Evolutionary conservation across 371 early-diverging fungal genomes (phyloP).

Genomic region (Mortierella sp.): DNA sequence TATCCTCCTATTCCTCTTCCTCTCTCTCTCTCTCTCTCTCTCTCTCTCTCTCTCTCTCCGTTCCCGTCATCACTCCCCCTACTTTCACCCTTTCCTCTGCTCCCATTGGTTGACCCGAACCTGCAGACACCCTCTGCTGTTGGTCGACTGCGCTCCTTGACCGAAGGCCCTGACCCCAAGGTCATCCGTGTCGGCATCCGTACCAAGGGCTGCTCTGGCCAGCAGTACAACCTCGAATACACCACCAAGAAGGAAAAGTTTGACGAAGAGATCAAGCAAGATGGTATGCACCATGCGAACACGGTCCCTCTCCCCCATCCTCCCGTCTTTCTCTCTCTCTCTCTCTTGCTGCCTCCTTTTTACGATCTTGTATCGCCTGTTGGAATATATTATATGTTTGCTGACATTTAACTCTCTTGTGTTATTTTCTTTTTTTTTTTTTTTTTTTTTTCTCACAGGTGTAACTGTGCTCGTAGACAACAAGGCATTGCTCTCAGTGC

Average conservation of each 20-base stretch:
- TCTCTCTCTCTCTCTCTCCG: not conserved
- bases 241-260: slow-evolving; percentile 81
- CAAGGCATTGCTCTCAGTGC: slow-evolving; percentile 91
- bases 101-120: too few species aligned
- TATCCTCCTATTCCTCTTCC: too few species aligned
- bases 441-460: slow-evolving; percentile 61
- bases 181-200: slow-evolving; percentile 84
- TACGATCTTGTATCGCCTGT: too few species aligned
- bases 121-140: slow-evolving; percentile 83
- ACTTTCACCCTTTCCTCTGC: not conserved
- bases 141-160: slow-evolving; percentile 67
- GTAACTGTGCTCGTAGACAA: slow-evolving; percentile 94
- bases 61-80: not conserved
- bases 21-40: not conserved
- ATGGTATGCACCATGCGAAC: slow-evolving; percentile 75
- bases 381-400: too few species aligned
- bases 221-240: slow-evolving; percentile 89
- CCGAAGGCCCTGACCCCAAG: slow-evolving; percentile 70
- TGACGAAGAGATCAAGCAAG: slow-evolving; percentile 95
- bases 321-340: not conserved
- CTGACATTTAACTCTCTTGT: not conserved
- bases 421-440: not conserved
- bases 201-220: slow-evolving; percentile 93
- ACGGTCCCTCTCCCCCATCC: not conserved
- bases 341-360: slow-evolving; percentile 1